Base-by-base conservation (phyloP, 768 basidiomycete species). In the Hemileccinum rubropunctum region DNA sequence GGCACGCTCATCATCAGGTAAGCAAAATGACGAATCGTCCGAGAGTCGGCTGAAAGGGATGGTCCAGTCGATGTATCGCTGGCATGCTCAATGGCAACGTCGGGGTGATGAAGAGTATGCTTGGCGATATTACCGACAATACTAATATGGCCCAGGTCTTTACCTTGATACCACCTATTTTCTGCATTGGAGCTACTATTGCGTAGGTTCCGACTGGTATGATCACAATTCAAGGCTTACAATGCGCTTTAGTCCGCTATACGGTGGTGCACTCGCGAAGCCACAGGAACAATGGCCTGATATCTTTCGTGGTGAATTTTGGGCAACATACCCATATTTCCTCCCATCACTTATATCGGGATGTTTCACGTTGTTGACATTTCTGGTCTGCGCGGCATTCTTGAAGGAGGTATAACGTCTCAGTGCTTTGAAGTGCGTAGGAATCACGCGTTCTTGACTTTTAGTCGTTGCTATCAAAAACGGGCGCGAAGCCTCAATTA, bases 81-180 rank as follows among this genome's bases (percentile, higher is more conserved):
- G 73, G 71, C 6, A 14, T 62, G 11, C 53, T 75, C 15, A 73
- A 74, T 41, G 74, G 73, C 4, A 74, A 75, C 28, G 7, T 66
- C 3, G 70, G 80, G 5, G 84, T 87, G 28, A 82, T 87, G 76
- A 89, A 88, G 60, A 84, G 80, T 50, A 78, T 81, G 50, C 76
- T 88, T 66, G 84, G 76, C 0, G 84, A 86, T 52, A 65, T 86
- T 32, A 83, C 81, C 76, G 28, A 71, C 35, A 50, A 50, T 14
- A 64, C 55, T 36, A 70, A 63, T 43, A 66, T 66, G 61, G 69
- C 75, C 5, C 65, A 65, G 14, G 74, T 58, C 6, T 70, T 72
- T 49, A 50, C 67, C 12, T 30, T 65, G 14, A 14, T 72, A 8
- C 71, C 63, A 6, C 17, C 62, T 1, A 21, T 65, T 2, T 71